Base-by-base conservation (phyloP, 345 rosid genomes). In the Brassica incana region DNA sequence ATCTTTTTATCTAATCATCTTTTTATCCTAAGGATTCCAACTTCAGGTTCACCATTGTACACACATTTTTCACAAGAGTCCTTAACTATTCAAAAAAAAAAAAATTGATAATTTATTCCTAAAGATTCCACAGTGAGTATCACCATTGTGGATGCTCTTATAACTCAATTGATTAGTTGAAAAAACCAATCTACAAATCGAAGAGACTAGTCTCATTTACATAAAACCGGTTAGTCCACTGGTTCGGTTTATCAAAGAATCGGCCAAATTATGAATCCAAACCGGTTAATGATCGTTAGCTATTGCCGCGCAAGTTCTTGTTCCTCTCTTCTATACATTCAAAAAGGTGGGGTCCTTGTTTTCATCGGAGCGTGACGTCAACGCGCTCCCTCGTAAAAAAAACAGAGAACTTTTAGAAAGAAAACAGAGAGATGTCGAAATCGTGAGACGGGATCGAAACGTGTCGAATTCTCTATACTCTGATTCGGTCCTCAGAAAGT, bases 401-500 rank as follows among this genome's bases (percentile, higher is more conserved):
- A 23, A 23, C 8, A 27, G 30, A 16, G 12, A 25, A 54, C 56
- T 50, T n/a, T 50, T 50, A 50, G 18, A n/a, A n/a, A 61, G 27
- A 10, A 77, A 10, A 77, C 2, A 64, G 15, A 36, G 48, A 52
- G 59, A 78, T 5, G 52, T 56, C 15, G 16, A 10, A 69, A 75
- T 36, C 4, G 14, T 50, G 14, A 52, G 58, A 52, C 58, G 58
- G 3, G 20, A 52, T n/a, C 58, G 58, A 80, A 80, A 80, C 79
- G 83, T 74, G 75, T 64, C 75, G 4, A 52, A 0, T 38, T 36
- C 71, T 80, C 6, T 68, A 70, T 79, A 15, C 25, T 73, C 70
- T 54, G 82, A 79, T 68, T 60, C 8, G 33, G 82, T 79, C 75
- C 71, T 75, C 1, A 45, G 38, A 69, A 38, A 80, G 29, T 43